phyloP scores from a whole-genome alignment of 1,139 yeast species.

The Lodderomyces margitis region DNA sequence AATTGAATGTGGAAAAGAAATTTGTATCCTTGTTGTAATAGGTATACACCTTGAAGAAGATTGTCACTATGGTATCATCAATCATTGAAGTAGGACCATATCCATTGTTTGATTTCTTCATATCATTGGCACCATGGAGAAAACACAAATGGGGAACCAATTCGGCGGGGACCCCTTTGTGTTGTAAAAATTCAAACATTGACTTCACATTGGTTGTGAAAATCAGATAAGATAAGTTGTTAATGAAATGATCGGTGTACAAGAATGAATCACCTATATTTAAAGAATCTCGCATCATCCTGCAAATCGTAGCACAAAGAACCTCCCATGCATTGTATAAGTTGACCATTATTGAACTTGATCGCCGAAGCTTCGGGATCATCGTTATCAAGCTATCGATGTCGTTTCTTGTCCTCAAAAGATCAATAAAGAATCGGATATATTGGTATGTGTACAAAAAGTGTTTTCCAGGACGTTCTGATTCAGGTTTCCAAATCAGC shows the following conservation, averaged over 20 bases:
- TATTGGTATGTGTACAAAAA: slow-evolving; percentile 76
- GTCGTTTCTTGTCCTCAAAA: slow-evolving; percentile 56
- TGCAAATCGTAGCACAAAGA: slow-evolving; percentile 46
- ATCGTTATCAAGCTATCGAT: slow-evolving; percentile 57
- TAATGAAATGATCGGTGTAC: slow-evolving; percentile 54
- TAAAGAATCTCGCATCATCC: slow-evolving; percentile 46
- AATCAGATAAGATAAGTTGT: slow-evolving; percentile 44
- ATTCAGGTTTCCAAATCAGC: slow-evolving; percentile 90
- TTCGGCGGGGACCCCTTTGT: slow-evolving; percentile 28
- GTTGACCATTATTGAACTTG: slow-evolving; percentile 70
- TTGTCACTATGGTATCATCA: slow-evolving; percentile 69
- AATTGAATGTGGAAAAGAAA: slow-evolving; percentile 13
- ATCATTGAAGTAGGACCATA: slow-evolving; percentile 77
- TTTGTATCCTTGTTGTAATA: slow-evolving; percentile 6
- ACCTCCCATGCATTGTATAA: slow-evolving; percentile 68
- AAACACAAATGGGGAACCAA: slow-evolving; percentile 38
- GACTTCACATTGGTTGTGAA: slow-evolving; percentile 42
- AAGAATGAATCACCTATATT: slow-evolving; percentile 48
- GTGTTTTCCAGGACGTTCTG: slow-evolving; percentile 91
- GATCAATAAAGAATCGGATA: slow-evolving; percentile 57
- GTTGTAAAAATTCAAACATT: slow-evolving; percentile 29
- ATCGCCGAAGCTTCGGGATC: slow-evolving; percentile 69
- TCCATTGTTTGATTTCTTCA: slow-evolving; percentile 74
- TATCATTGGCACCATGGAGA: slow-evolving; percentile 56
- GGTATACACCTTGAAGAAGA: slow-evolving; percentile 54